Conservation (phyloP, 1,284 basidiomycete species). For the Sphaerobolus stellatus region DNA sequence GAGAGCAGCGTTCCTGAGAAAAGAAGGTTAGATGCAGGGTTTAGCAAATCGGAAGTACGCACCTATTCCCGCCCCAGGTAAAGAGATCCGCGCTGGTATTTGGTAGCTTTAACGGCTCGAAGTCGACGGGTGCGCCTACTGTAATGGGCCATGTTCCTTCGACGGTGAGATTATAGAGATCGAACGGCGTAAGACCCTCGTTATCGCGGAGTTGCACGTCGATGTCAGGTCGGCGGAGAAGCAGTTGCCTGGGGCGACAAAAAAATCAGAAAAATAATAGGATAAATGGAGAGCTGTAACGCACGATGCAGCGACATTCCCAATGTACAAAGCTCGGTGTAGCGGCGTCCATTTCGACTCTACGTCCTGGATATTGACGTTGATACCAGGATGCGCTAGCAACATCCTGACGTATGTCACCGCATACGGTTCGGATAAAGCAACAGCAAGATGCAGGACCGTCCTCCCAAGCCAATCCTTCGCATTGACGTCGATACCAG, state of each 20-base stretch:
- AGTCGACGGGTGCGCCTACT: constrained; percentile 10
- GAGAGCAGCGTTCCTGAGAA: constrained; percentile 72
- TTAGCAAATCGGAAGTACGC: constrained; percentile 14
- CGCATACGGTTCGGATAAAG: constrained; percentile 56
- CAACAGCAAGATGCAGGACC: constrained; percentile 81
- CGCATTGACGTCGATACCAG: constrained; percentile 64
- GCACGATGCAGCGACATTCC: constrained; percentile 78
- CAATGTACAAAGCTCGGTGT: constrained; percentile 87
- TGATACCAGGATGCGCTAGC: constrained; percentile 75
- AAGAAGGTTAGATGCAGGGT: constrained; percentile 4
- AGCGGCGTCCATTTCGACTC: constrained; percentile 93
- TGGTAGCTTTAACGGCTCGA: constrained; percentile 34
- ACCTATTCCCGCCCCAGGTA: constrained; percentile 91
- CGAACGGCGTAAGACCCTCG: constrained; percentile 92
- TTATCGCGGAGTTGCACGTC: constrained; percentile 79
- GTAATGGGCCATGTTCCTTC: constrained; percentile 62
- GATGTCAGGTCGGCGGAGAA: constrained; percentile 74
- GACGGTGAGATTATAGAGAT: constrained; percentile 91
- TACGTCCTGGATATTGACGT: constrained; percentile 79
- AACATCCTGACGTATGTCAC: constrained; percentile 81
- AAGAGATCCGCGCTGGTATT: constrained; percentile 79
- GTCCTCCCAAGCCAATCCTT: constrained; percentile 74
- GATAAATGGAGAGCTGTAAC: constrained; percentile 28
- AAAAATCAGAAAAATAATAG: neutral
- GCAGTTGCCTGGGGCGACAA: constrained; percentile 51